Evolutionary conservation across 352 stramenopile species (phyloP).

Genomic region (Globisporangium heterothallicum): DNA sequence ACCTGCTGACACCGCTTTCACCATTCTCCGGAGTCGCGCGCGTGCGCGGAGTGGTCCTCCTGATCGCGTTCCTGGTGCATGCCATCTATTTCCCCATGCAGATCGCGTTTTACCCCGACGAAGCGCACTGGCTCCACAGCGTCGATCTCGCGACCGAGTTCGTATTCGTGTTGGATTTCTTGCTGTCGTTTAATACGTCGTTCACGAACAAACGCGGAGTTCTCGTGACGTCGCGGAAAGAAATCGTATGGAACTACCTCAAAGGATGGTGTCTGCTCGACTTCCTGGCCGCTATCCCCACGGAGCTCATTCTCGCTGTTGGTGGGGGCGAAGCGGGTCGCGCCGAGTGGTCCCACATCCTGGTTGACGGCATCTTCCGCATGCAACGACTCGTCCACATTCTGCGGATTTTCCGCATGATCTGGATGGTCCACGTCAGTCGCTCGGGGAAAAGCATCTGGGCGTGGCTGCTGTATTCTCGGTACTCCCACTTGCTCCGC

Average conservation of each 20-base stretch:
- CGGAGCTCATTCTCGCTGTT: constrained; percentile 5
- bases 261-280: constrained; percentile 21
- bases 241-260: constrained; percentile 22
- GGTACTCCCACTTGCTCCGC: constrained; percentile 26
- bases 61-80: constrained; percentile 24
- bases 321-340: background rate
- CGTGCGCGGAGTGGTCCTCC: constrained; percentile 17
- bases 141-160: constrained; percentile 10
- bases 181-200: constrained; percentile 28
- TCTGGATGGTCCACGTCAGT: constrained; percentile 6
- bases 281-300: constrained; percentile 10
- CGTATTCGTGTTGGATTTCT: constrained; percentile 18
- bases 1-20: constrained; percentile 20
- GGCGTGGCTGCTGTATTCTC: constrained; percentile 29
- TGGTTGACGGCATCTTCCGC: constrained; percentile 11
- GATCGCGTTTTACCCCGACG: constrained; percentile 23
- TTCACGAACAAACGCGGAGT: constrained; percentile 22
- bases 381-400: constrained; percentile 17
- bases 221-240: constrained; percentile 16
- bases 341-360: background rate
- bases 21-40: constrained; percentile 26
- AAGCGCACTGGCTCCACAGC: background rate
- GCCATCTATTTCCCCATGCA: constrained; percentile 31
- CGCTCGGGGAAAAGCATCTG: constrained; percentile 9
- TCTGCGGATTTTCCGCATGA: constrained; percentile 9